Evolutionary conservation across 805 yeast species (phyloP).

Genomic region (Hanseniaspora mollemarum): DNA sequence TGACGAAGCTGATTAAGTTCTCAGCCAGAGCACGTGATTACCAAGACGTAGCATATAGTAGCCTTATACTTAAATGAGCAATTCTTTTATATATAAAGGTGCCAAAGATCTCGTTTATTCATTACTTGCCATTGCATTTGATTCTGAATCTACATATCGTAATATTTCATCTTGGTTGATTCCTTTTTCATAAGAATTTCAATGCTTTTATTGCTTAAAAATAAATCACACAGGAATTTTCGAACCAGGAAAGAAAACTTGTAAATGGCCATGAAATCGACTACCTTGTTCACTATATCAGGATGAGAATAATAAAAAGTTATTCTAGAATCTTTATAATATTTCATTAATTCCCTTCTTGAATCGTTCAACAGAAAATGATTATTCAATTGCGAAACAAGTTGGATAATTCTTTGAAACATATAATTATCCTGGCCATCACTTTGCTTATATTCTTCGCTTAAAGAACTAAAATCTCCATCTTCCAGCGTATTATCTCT

Average conservation of each 20-base stretch:
- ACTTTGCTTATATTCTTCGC: background rate
- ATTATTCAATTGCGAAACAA: constrained; percentile 47
- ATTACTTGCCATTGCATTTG: too few species aligned
- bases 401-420: constrained; percentile 26
- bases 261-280: constrained; percentile 43
- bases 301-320: constrained; percentile 22
- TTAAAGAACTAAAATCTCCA: background rate
- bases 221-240: constrained; percentile 52
- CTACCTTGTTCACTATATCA: constrained; percentile 42
- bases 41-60: too few species aligned
- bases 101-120: too few species aligned
- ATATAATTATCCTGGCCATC: constrained; percentile 24
- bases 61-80: too few species aligned
- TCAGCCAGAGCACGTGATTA: too few species aligned
- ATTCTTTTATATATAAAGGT: too few species aligned
- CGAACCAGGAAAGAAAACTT: constrained; percentile 53
- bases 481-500: background rate
- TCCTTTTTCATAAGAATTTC: constrained; percentile 42
- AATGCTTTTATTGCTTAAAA: constrained; percentile 43
- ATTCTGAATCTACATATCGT: background rate
- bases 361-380: constrained; percentile 30
- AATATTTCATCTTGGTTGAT: constrained; percentile 19
- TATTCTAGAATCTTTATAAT: background rate
- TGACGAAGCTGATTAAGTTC: too few species aligned
- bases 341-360: constrained; percentile 11